Percentiles rank a stretch among this genome's conserved stretches.
These are phyloP conservation scores for Scheffersomyces ergatensis DNA, from an alignment of 805 yeast genomes.

Conservation along the genomic window DNA sequence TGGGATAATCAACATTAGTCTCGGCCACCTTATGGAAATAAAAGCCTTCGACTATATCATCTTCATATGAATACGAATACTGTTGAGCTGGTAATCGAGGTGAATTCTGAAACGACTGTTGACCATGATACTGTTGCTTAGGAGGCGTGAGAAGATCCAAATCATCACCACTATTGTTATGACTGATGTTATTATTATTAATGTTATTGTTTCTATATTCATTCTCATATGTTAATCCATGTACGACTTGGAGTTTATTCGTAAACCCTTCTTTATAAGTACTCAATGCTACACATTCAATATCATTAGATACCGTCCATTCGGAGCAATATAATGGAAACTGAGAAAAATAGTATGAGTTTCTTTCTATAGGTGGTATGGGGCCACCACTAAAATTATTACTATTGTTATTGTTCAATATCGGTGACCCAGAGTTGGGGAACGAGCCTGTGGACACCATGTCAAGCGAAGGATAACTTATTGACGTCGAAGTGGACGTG, in stretches of 20 bases:
- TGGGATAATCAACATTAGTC: slow-evolving; percentile 59
- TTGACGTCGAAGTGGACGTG: neutral
- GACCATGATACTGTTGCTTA: neutral
- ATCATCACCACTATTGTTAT: slow-evolving; percentile 12
- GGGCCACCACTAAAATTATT: no score
- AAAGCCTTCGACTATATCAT: slow-evolving; percentile 24
- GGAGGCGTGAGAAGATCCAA: slow-evolving; percentile 3
- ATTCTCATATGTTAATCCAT: slow-evolving; percentile 25
- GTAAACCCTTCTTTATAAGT: slow-evolving; percentile 75
- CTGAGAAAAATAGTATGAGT: slow-evolving; percentile 23
- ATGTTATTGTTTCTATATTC: slow-evolving; percentile 10
- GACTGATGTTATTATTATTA: neutral
- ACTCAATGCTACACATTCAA: slow-evolving; percentile 60
- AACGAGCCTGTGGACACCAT: neutral
- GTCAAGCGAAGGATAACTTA: neutral
- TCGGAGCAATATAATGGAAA: slow-evolving; percentile 34
- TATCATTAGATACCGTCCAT: slow-evolving; percentile 24
- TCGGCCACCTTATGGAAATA: slow-evolving; percentile 52
- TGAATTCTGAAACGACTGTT: neutral
- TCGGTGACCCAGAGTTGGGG: neutral
- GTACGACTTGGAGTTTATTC: slow-evolving; percentile 59
- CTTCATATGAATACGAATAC: slow-evolving; percentile 2
- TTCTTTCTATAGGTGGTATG: slow-evolving; percentile 12
- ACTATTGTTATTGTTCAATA: slow-evolving; percentile 1
- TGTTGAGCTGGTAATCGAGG: neutral